phyloP scores from a whole-genome alignment of 495 filamentous ascomycete species.

The Aspergillus nidulans region DNA sequence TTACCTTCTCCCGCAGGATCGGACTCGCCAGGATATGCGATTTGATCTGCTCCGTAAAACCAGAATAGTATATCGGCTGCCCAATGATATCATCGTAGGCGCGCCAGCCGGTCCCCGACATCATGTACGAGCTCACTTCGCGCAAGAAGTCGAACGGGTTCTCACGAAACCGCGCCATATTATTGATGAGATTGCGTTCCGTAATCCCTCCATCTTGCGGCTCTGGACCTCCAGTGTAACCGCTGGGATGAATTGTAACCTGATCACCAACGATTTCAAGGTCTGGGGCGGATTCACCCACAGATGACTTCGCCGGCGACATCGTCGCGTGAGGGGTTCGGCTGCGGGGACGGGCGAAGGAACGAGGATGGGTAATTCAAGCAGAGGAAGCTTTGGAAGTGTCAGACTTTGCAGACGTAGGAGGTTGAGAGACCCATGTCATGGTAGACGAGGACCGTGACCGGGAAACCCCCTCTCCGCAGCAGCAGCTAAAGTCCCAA shows the following conservation, averaged over 20 bases:
- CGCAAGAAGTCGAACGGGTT: conserved; percentile 78
- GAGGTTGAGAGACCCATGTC: conserved; percentile 15
- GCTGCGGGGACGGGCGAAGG: conserved; percentile 9
- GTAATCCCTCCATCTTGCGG: conserved; percentile 41
- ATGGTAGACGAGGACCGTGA: neutral
- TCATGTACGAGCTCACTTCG: conserved; percentile 77
- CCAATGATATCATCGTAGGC: conserved; percentile 87
- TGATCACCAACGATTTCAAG: conserved; percentile 75
- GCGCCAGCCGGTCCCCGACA: conserved; percentile 88
- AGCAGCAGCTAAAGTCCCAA: conserved; percentile 11
- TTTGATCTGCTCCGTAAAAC: conserved; percentile 90
- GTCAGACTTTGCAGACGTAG: conserved; percentile 5
- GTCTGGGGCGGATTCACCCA: conserved; percentile 62
- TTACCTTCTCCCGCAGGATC: conserved; percentile 67
- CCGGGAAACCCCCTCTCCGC: neutral
- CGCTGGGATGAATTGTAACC: conserved; percentile 75
- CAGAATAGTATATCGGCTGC: conserved; percentile 87
- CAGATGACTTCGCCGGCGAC: conserved; percentile 32
- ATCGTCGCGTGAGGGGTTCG: conserved; percentile 19
- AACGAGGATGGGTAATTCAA: neutral
- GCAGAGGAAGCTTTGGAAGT: neutral
- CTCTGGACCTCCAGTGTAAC: conserved; percentile 48
- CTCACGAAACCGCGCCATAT: conserved; percentile 76
- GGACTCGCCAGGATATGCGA: conserved; percentile 65
- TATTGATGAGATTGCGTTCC: conserved; percentile 71